A percentile compares a stretch with the other conserved stretches of the same genome.
Conservation (phyloP, 2,329 filamentous ascomycete genomes). For the Hymenoscyphus occultus region DNA sequence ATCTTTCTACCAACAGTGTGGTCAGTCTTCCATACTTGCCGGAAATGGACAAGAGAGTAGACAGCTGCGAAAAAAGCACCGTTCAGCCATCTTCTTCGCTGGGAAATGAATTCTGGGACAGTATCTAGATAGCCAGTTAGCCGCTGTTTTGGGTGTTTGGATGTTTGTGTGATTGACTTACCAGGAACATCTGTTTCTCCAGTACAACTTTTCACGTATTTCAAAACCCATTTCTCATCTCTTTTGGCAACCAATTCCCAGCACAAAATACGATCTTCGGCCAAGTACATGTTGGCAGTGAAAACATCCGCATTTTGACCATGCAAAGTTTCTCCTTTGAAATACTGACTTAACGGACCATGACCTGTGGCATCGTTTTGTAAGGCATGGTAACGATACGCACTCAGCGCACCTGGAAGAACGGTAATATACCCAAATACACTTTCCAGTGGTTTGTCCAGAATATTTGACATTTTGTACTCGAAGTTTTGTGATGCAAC, state of each 20-base stretch:
- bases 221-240: conserved; percentile 92
- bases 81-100: conserved; percentile 94
- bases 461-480: conserved; percentile 99
- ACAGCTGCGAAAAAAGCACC: conserved; percentile 98
- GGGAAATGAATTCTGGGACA: conserved; percentile 95
- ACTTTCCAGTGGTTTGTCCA: conserved; percentile 95
- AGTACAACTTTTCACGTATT: conserved; percentile 94
- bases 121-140: conserved; percentile 56
- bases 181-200: conserved; percentile 97
- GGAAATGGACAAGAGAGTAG: conserved; percentile 93
- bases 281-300: conserved; percentile 93
- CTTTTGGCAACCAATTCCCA: conserved; percentile 96
- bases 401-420: conserved; percentile 87
- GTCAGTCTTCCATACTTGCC: conserved; percentile 89
- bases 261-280: conserved; percentile 85
- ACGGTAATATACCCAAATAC: conserved; percentile 99
- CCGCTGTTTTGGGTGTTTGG: not conserved
- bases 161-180: conserved; percentile 47
- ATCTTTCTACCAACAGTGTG: conserved; percentile 87
- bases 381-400: conserved; percentile 91
- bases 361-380: conserved; percentile 97
- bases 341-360: conserved; percentile 94
- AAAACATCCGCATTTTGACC: conserved; percentile 96
- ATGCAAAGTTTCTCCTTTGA: conserved; percentile 97
- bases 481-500: conserved; percentile 98